Evolutionary conservation across 345 rosid species (phyloP).

Genomic region (Gossypium thurberi): DNA sequence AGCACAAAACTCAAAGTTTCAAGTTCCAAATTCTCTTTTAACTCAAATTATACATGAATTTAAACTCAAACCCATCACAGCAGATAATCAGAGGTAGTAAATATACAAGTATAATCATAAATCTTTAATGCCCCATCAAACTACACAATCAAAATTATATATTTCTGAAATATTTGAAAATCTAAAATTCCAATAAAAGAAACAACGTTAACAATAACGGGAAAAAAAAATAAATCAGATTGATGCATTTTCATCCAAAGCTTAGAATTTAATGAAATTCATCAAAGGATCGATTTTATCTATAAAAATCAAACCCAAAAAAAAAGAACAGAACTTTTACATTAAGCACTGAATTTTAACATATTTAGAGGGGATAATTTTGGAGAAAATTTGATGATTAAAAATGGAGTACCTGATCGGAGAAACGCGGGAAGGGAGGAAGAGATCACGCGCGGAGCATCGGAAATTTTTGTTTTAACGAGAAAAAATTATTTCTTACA

Average conservation of each 20-base stretch:
- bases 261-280: background rate
- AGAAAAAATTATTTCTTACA: constrained; percentile 4
- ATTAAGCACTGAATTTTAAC: background rate
- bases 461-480: background rate
- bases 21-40: background rate
- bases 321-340: background rate
- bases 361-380: background rate
- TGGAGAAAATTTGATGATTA: background rate
- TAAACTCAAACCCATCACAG: constrained; percentile 9
- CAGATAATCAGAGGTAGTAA: background rate
- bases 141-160: background rate
- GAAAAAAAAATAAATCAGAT: background rate
- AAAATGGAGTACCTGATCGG: constrained; percentile 12
- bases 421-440: constrained; percentile 3
- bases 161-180: background rate
- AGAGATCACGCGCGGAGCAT: constrained; percentile 11
- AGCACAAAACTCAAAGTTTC: background rate
- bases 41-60: background rate
- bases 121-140: background rate
- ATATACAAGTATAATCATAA: background rate
- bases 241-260: constrained; percentile 6
- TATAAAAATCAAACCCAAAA: background rate
- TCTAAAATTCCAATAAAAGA: background rate
- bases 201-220: background rate
- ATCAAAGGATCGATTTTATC: background rate